Evolutionary conservation across 2,329 filamentous ascomycete genomes (phyloP), one percentile per base, ranked within the genome.

Genomic region (Elsinoe necatrix): DNA sequence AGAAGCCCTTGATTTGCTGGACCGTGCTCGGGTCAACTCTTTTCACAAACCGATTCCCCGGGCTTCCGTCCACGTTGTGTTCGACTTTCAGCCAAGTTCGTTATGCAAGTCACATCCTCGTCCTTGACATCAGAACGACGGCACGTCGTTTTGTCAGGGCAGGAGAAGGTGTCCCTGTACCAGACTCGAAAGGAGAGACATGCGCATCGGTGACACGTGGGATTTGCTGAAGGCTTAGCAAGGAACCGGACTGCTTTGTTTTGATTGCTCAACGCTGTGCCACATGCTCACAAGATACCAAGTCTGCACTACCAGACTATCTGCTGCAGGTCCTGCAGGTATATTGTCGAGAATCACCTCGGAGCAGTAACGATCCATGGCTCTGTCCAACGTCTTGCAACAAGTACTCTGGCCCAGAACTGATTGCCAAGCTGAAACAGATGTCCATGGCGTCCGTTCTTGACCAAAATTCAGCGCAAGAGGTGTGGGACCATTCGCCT

Each of bases 231-330:
- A 34, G 48, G 29, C 48, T 39, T 52, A 52, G 48, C 48, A 52
- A 21, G 31, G 16, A 20, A 37, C 29, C 29, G 29, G 29, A 16
- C 31, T 23, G 31, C 48, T 39, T 52, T 39, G 34, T 23, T 52
- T 52, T 52, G 48, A 52, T 52, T 52, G 48, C 48, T 39, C 45
- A 12, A 14, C 27, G 31, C 34, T 37, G 48, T 52, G 48, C 48
- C 48, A 52, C 48, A 52, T 16, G 34, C 31, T 52, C 11, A 35
- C 31, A 52, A 52, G 48, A 52, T 18, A 50, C 45, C 45, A 50
- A 50, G 45, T 50, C 45, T 31, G 21, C 14, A 29, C 23, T 35
- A 18, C 25, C 29, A 31, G 11, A 27, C 18, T 29, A 23, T 11
- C 12, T 25, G 25, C 48, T 39, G 29, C 48, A 37, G 20, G 48